These are phyloP conservation scores for Macrotyloma uniflorum DNA, from an alignment of 306 rosid genomes.

Conservation along the genomic window DNA sequence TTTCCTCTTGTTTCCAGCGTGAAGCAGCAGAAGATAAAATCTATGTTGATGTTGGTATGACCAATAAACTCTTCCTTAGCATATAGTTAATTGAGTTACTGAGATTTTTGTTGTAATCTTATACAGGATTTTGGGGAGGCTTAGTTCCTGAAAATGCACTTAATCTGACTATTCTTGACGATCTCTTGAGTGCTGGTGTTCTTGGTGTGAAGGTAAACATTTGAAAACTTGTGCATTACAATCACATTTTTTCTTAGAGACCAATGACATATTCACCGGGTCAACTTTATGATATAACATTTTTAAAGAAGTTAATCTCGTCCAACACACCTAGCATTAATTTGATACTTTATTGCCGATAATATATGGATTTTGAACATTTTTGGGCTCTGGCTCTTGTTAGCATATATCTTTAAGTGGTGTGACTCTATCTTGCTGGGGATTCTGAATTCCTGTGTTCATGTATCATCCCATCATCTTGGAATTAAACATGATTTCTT, in stretches of 20 bases:
- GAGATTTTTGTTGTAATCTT: neutral
- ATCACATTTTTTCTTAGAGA: neutral
- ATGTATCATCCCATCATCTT: slow-evolving; percentile 21
- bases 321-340: neutral
- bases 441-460: slow-evolving; percentile 6
- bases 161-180: slow-evolving; percentile 73
- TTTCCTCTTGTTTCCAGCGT: slow-evolving; percentile 51
- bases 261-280: neutral
- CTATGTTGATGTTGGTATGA: slow-evolving; percentile 86
- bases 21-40: slow-evolving; percentile 74
- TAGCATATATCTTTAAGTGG: neutral
- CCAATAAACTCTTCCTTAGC: slow-evolving; percentile 22
- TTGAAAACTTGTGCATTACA: slow-evolving; percentile 19
- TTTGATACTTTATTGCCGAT: neutral
- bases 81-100: slow-evolving; percentile 31
- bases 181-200: slow-evolving; percentile 82
- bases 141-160: slow-evolving; percentile 92
- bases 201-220: slow-evolving; percentile 85
- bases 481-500: slow-evolving; percentile 16
- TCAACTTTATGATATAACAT: neutral
- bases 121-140: slow-evolving; percentile 98
- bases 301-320: neutral
- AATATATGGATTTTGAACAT: neutral
- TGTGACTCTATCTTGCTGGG: neutral
- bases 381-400: neutral